Evolutionary conservation across 2,329 filamentous ascomycete species (phyloP).

Genomic region (Fonsecaea monophora): DNA sequence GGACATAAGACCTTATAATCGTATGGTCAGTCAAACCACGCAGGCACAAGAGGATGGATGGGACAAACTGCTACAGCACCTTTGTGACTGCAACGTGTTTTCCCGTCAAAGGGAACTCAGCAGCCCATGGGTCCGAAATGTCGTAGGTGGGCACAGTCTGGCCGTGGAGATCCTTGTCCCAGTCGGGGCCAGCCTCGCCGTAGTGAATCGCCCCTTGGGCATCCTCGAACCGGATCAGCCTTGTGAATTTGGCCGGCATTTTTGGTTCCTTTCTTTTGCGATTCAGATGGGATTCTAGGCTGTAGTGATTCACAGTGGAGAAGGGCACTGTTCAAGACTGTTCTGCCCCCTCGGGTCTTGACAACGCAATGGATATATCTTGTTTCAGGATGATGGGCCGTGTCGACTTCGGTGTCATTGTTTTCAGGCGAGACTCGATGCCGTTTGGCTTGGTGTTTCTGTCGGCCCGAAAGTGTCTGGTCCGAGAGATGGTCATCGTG

Average conservation of each 20-base stretch:
- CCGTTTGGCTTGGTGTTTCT: neutral
- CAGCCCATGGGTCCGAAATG: neutral
- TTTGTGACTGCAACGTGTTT: neutral
- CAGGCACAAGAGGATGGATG: neutral
- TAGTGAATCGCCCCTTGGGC: constrained; percentile 4
- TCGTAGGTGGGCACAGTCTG: constrained; percentile 1
- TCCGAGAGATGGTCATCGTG: neutral
- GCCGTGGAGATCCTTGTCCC: neutral
- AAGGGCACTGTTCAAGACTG: too few species aligned
- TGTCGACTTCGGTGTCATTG: neutral
- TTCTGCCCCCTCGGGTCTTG: neutral
- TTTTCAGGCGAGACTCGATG: neutral
- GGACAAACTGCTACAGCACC: neutral
- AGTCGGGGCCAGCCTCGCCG: constrained; percentile 10
- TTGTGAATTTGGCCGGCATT: neutral
- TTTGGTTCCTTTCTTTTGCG: neutral
- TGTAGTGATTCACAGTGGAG: too few species aligned
- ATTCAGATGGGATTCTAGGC: neutral
- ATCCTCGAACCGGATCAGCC: constrained; percentile 12
- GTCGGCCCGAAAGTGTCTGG: neutral
- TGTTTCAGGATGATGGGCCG: neutral
- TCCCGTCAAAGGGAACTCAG: neutral
- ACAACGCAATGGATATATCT: neutral
- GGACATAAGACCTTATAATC: constrained; percentile 13
- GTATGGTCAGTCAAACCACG: neutral